Evolutionary conservation across 257 asterid genomes (phyloP), one percentile per base, ranked within the genome.

Genomic region (Nicotiana paniculata): DNA sequence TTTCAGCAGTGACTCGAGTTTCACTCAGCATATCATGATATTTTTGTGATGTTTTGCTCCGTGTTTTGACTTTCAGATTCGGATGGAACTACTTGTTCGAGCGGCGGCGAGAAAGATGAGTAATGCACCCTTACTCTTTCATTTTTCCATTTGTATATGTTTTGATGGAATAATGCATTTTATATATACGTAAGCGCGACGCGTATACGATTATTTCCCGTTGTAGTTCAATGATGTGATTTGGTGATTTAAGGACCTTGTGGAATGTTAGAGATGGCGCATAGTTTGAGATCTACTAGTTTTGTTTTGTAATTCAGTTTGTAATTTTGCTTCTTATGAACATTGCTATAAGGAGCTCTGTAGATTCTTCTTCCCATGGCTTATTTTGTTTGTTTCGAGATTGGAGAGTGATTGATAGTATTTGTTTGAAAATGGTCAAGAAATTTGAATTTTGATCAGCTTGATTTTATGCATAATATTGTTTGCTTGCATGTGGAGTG

Each of bases 101-200:
- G 92, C 77, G 90, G 26, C 39, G 93, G 79, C 53, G 97, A 91
- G 57, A 88, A 91, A 79, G 95, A 93, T 81, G 98, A 95, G 98
- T 95, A 90, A 82, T 67, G 83, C 74, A 62, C 26, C 80, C 12
- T 79, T 13, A 70, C 68, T 83, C 51, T 82, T 80, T 70, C 58
- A 69, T 83, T 77, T 72, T 67, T 81, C 4, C 55, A 59, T 69
- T 81, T 35, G 84, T 65, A 76, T 78, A 48, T 88, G 86, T 82
- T 81, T 43, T 17, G 43, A 18, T 55, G 65, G 57, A 81, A 26
- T n/a, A 28, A 75, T 51, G 63, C 26, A 16, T 81, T 9, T 43
- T 55, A 30, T 66, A 35, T 81, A 58, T 66, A 66, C 32, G 48
- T 64, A 28, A 18, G 53, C 32, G 30, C 61, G 77, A 66, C 65